phyloP scores from a whole-genome alignment of 2,329 filamentous ascomycete species.

The Dactylonectria estremocensis region DNA sequence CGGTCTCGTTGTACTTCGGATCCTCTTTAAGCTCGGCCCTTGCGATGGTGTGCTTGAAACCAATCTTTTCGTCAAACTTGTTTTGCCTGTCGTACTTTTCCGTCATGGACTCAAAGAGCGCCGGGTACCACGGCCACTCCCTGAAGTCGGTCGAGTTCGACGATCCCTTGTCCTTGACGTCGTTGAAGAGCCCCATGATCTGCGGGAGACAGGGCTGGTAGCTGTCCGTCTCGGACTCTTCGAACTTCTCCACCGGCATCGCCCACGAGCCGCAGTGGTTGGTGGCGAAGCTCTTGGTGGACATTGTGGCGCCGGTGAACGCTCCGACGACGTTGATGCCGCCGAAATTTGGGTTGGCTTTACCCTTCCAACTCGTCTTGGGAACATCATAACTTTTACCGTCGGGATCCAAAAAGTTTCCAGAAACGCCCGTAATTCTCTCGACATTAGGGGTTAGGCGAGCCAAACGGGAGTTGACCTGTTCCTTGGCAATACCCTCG shows the following conservation, averaged over 20 bases:
- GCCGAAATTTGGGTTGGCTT: slow-evolving; percentile 48
- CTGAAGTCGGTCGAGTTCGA: slow-evolving; percentile 42
- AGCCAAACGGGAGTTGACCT: slow-evolving; percentile 48
- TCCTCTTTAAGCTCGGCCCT: slow-evolving; percentile 49
- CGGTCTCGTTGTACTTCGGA: slow-evolving; percentile 43
- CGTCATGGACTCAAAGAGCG: slow-evolving; percentile 55
- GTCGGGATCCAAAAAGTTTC: slow-evolving; percentile 41
- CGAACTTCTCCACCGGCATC: slow-evolving; percentile 60
- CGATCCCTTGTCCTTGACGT: slow-evolving; percentile 41
- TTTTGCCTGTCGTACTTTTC: slow-evolving; percentile 55
- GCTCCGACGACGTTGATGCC: slow-evolving; percentile 59
- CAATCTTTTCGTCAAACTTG: slow-evolving; percentile 51
- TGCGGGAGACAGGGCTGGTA: slow-evolving; percentile 64
- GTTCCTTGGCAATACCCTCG: slow-evolving; percentile 49
- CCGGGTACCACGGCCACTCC: slow-evolving; percentile 51
- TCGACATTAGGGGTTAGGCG: slow-evolving; percentile 43
- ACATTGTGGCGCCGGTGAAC: slow-evolving; percentile 60
- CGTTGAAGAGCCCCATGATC: slow-evolving; percentile 54
- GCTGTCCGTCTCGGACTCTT: slow-evolving; percentile 58
- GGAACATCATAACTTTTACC: slow-evolving; percentile 48
- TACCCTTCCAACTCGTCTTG: slow-evolving; percentile 47
- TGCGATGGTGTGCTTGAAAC: slow-evolving; percentile 51
- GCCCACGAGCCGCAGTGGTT: slow-evolving; percentile 61
- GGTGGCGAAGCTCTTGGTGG: slow-evolving; percentile 60
- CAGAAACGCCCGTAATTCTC: slow-evolving; percentile 38